Evolutionary conservation across 352 stramenopile genomes (phyloP), one percentile per base, ranked within the genome.

Genomic region (Globisporangium ultimum): DNA sequence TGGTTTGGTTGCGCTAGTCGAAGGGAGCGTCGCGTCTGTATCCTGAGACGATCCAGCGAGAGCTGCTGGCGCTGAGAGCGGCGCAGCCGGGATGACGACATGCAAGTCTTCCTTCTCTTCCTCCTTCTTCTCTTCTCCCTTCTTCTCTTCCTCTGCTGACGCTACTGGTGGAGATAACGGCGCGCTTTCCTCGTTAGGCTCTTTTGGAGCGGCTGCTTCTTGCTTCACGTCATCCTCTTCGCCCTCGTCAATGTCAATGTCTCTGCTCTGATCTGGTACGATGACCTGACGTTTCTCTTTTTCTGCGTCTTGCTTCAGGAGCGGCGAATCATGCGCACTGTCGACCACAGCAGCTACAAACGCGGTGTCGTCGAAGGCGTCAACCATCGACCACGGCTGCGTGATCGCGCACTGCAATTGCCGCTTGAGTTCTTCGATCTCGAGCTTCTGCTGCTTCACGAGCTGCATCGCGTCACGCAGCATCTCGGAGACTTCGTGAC

Each of bases 391-490:
- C 28, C 24, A 21, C 42, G 12, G 21, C 18, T 4, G 20, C 18
- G 3, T 63, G 48, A 15, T 49, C 14, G 60, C 53, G 14, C 40
- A 55, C 14, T 66, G 28, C 6, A 88, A 18, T 43, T 72, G 60
- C 17, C 60, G 55, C 49, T 73, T 78, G 15, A 89, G 69, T 43
- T 85, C 70, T 2, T 74, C n/a, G 53, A 94, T 92, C 55, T 94
- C 83, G 7, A 75, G 56, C 42, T 85, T 86, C 55, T 94, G 85
- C 45, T 78, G 78, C 43, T 77, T 72, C 50, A 92, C 71, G 51
- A 91, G 61, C 34, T 58, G 54, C 72, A 94, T 75, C 1, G 85
- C 85, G 41, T 91, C 83, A 8, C 70, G 72, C n/a, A 94, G 66
- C 74, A 83, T 78, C 38, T 84, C 61, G 0, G 76, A 79, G 18